phyloP scores from a whole-genome alignment of 441 rosid species.

The Theobroma grandiflorum region DNA sequence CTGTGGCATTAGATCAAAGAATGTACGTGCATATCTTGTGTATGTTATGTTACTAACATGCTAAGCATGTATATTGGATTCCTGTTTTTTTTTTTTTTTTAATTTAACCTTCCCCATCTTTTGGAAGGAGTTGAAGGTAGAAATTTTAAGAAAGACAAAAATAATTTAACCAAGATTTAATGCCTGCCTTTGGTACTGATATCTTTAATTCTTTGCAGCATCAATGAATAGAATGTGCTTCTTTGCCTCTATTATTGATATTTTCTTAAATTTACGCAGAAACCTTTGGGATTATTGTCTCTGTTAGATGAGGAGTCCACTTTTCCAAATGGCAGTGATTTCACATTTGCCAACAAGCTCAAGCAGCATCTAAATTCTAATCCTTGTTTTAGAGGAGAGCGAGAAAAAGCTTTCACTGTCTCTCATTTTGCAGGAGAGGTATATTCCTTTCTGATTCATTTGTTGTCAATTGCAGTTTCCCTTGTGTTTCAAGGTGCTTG shows the following conservation, averaged over 20 bases:
- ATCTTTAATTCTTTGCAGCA: constrained; percentile 5
- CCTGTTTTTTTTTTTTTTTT: too few relatives aligned
- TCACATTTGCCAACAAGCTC: constrained; percentile 95
- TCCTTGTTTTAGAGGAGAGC: constrained; percentile 83
- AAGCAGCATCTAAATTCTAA: constrained; percentile 84
- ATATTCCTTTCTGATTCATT: constrained; percentile 25
- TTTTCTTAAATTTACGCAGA: constrained; percentile 58
- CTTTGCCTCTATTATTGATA: neutral
- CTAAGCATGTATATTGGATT: too few relatives aligned
- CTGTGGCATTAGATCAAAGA: neutral
- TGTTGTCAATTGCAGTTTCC: neutral
- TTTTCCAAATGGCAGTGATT: constrained; percentile 94
- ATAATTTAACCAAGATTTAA: too few relatives aligned
- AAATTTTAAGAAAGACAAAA: too few relatives aligned
- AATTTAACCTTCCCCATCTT: too few relatives aligned
- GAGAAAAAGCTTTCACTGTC: constrained; percentile 84
- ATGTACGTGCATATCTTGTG: constrained; percentile 8
- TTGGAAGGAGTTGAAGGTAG: too few relatives aligned
- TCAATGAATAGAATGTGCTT: constrained; percentile 9
- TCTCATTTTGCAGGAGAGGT: constrained; percentile 99
- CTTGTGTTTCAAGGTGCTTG: neutral
- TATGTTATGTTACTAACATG: too few relatives aligned
- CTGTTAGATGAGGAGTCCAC: constrained; percentile 97
- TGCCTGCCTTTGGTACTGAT: too few relatives aligned
- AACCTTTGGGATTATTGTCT: constrained; percentile 89